phyloP scores from a whole-genome alignment of 129 eudicot genomes.

The Solidago caesia region DNA sequence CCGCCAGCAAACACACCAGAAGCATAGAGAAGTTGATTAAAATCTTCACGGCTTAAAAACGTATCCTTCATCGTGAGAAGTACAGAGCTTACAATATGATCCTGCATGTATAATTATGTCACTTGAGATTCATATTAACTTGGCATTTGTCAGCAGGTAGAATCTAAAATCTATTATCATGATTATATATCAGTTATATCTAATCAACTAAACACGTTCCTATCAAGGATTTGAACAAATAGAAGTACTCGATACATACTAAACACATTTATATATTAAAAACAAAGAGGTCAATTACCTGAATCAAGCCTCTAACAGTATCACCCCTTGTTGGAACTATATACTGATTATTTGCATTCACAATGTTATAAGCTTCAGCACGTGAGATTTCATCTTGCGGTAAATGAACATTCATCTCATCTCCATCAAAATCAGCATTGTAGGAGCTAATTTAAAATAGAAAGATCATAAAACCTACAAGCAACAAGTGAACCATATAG shows the following conservation, averaged over 20 bases:
- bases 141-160: neutral
- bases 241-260: neutral
- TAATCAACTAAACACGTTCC: no score
- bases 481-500: neutral
- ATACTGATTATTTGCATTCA: conserved; percentile 91
- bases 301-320: conserved; percentile 91
- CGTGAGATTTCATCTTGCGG: conserved; percentile 99
- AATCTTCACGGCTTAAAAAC: conserved; percentile 59
- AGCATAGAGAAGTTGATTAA: conserved; percentile 72
- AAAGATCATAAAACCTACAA: neutral
- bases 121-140: neutral
- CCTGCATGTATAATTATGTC: conserved; percentile 45
- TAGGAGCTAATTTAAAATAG: conserved; percentile 52
- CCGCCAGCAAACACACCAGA: conserved; percentile 59
- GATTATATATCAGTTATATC: no score
- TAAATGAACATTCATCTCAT: conserved; percentile 95
- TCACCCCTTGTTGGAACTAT: conserved; percentile 98
- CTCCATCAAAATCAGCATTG: conserved; percentile 99
- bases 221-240: neutral
- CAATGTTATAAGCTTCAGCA: conserved; percentile 97
- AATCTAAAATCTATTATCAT: neutral
- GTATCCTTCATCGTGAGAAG: conserved; percentile 91
- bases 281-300: conserved; percentile 42
- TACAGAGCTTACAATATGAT: conserved; percentile 93
- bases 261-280: neutral